These are phyloP conservation scores for Podospora bellae-mahoneyi DNA, from an alignment of 495 filamentous ascomycete species.

Conservation along the genomic window DNA sequence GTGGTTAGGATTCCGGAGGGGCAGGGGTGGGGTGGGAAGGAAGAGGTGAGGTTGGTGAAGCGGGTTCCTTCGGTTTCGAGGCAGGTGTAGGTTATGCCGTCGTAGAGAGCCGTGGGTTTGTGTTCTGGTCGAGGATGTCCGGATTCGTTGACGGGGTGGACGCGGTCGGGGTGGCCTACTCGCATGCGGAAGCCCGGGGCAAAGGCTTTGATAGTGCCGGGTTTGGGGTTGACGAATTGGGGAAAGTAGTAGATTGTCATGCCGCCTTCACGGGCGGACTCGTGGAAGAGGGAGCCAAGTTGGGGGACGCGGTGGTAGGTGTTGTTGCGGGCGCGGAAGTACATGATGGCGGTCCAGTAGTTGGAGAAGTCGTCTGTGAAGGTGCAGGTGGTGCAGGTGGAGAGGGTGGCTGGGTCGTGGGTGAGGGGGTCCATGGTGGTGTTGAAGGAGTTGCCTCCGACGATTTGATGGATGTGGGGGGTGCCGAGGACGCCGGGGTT, in stretches of 20 bases:
- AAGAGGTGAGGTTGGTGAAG: slow-evolving; percentile 23
- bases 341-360: slow-evolving; percentile 47
- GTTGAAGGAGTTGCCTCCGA: slow-evolving; percentile 50
- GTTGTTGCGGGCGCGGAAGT: slow-evolving; percentile 47
- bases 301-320: slow-evolving; percentile 38
- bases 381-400: slow-evolving; percentile 29
- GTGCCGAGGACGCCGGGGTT: slow-evolving; percentile 38
- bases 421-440: slow-evolving; percentile 35
- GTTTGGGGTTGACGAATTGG: slow-evolving; percentile 27
- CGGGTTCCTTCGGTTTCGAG: slow-evolving; percentile 31
- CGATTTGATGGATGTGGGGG: slow-evolving; percentile 47
- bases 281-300: slow-evolving; percentile 16
- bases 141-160: slow-evolving; percentile 21
- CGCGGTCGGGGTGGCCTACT: slow-evolving; percentile 39
- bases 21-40: slow-evolving; percentile 42
- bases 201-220: slow-evolving; percentile 14
- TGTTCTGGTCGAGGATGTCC: no score
- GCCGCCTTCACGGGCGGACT: slow-evolving; percentile 32
- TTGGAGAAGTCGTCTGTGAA: slow-evolving; percentile 29
- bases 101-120: not conserved
- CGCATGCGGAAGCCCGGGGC: slow-evolving; percentile 46
- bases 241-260: slow-evolving; percentile 42
- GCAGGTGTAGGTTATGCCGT: slow-evolving; percentile 35
- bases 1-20: slow-evolving; percentile 42
- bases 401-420: slow-evolving; percentile 37